A percentile compares a stretch with the other conserved stretches of the same genome.
phyloP scores from a whole-genome alignment of 2,329 filamentous ascomycete genomes.

The Hymenoscyphus occultus region DNA sequence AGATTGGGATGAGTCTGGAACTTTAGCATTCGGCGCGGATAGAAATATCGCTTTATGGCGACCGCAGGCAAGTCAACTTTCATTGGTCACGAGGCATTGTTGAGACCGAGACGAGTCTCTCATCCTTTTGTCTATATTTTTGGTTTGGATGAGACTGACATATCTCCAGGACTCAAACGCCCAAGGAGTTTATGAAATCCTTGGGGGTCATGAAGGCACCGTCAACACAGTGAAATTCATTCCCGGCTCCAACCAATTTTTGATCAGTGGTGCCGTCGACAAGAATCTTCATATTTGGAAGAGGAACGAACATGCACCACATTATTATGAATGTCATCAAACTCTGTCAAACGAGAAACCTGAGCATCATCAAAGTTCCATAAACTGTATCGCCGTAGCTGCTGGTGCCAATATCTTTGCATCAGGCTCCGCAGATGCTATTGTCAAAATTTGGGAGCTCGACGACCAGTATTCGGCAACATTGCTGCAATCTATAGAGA shows the following conservation, averaged over 20 bases:
- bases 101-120: background rate
- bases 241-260: conserved; percentile 50
- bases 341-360: conserved; percentile 45
- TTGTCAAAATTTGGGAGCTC: conserved; percentile 68
- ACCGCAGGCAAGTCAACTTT: conserved; percentile 56
- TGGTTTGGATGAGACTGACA: conserved; percentile 2
- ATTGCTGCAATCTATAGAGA: conserved; percentile 68
- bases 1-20: conserved; percentile 75
- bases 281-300: conserved; percentile 74
- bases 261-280: conserved; percentile 82
- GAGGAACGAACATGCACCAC: conserved; percentile 35
- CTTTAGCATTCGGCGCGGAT: conserved; percentile 86
- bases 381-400: conserved; percentile 63
- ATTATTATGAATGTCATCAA: conserved; percentile 43
- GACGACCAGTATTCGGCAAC: conserved; percentile 42
- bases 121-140: background rate
- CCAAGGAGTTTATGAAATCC: conserved; percentile 60
- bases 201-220: conserved; percentile 72
- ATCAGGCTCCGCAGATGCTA: conserved; percentile 79
- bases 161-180: conserved; percentile 24
- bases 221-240: conserved; percentile 86
- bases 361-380: conserved; percentile 64
- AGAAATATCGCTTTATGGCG: conserved; percentile 87
- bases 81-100: conserved; percentile 4
- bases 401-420: conserved; percentile 51